Conservation (phyloP, 1,139 yeast species). For the Eremothecium gossypii region DNA sequence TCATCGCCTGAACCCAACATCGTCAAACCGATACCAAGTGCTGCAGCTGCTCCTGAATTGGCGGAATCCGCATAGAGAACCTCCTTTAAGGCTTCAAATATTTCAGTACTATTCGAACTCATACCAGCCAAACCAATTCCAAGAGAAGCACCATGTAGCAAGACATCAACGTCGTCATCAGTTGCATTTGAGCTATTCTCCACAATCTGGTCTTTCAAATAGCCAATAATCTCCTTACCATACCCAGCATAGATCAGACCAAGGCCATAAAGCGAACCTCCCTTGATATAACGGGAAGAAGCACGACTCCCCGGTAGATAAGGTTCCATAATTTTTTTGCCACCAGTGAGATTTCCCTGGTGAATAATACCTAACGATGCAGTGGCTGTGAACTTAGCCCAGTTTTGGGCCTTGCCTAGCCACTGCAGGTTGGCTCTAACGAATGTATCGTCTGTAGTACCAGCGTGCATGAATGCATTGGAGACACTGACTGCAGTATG, state of each 20-base stretch:
- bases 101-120: conserved; percentile 70
- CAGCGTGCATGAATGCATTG: conserved; percentile 92
- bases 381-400: conserved; percentile 97
- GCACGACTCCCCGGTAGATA: conserved; percentile 77
- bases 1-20: conserved; percentile 90
- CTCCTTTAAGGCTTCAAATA: conserved; percentile 76
- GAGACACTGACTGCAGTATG: conserved; percentile 95
- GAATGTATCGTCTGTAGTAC: conserved; percentile 92
- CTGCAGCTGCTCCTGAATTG: conserved; percentile 94
- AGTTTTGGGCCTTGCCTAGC: conserved; percentile 93
- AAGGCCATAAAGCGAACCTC: conserved; percentile 90
- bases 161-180: conserved; percentile 70
- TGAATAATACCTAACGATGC: conserved; percentile 98
- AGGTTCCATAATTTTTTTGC: conserved; percentile 78
- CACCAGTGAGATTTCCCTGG: conserved; percentile 88
- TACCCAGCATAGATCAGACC: conserved; percentile 89
- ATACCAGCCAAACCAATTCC: conserved; percentile 97
- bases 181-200: conserved; percentile 62
- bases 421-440: conserved; percentile 87
- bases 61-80: conserved; percentile 89
- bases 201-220: conserved; percentile 63
- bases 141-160: conserved; percentile 90
- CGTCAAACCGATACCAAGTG: conserved; percentile 90
- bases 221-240: conserved; percentile 79
- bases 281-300: conserved; percentile 77